Evolutionary conservation across 2,329 filamentous ascomycete genomes (phyloP).

Genomic region (Colletotrichum magnum): DNA sequence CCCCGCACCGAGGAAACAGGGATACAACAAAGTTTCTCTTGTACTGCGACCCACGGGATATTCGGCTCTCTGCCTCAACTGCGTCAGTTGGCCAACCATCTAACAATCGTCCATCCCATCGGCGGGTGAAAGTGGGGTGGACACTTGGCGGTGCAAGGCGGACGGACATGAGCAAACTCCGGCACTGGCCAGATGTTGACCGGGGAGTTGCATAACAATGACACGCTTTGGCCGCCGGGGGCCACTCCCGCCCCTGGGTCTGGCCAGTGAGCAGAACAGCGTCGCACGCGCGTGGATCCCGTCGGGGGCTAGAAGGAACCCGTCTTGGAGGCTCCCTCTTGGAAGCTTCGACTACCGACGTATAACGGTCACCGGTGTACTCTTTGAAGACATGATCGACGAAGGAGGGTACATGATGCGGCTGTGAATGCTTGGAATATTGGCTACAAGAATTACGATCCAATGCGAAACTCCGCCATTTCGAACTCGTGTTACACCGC

Average conservation of each 20-base stretch:
- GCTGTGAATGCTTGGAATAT: too few species aligned
- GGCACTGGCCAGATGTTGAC: neutral
- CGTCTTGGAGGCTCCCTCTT: neutral
- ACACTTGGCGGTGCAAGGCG: constrained; percentile 7
- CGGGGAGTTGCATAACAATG: constrained; percentile 7
- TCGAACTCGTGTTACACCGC: too few species aligned
- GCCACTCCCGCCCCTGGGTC: neutral
- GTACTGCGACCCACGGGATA: too few species aligned
- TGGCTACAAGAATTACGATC: too few species aligned
- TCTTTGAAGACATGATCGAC: too few species aligned
- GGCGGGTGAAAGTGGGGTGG: constrained; percentile 10
- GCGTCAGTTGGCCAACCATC: neutral
- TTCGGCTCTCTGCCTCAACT: neutral
- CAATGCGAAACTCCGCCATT: too few species aligned
- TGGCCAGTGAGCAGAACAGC: neutral
- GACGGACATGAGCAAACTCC: constrained; percentile 12
- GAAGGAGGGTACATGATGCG: too few species aligned
- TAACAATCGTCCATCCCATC: constrained; percentile 2
- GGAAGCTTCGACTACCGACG: too few species aligned
- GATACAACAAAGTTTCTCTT: neutral
- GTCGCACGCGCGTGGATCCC: neutral
- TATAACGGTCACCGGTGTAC: too few species aligned
- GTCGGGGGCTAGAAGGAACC: neutral
- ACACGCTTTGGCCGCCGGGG: neutral
- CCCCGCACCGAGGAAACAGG: neutral